Conservation (phyloP, 2,329 filamentous ascomycete species). For the Colletotrichum sp. region DNA sequence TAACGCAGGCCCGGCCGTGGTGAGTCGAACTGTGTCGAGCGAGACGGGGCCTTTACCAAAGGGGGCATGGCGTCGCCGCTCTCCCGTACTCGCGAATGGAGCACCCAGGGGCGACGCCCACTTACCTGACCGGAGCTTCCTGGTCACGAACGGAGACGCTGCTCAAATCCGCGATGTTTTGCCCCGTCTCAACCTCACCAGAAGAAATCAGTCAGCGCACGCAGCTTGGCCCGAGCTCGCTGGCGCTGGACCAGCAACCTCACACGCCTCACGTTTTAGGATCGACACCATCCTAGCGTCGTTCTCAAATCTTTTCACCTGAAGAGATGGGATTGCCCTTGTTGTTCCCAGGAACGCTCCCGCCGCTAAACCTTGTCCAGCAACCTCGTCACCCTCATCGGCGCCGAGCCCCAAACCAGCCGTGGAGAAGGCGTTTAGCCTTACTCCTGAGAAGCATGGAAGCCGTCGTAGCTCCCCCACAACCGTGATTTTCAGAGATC, state of each 20-base stretch:
- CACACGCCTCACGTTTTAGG: conserved; percentile 19
- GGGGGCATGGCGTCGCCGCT: neutral
- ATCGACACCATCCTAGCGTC: conserved; percentile 15
- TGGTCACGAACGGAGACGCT: neutral
- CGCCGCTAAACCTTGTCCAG: conserved; percentile 10
- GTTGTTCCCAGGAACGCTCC: conserved; percentile 16
- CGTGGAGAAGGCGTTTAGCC: neutral
- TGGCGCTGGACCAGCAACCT: neutral
- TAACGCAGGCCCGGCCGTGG: neutral
- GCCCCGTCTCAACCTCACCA: conserved; percentile 5
- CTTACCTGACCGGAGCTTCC: neutral
- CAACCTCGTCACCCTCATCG: conserved; percentile 1
- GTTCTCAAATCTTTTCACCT: conserved; percentile 7
- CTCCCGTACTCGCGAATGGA: neutral
- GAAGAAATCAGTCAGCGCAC: conserved; percentile 1
- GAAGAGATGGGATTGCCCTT: neutral
- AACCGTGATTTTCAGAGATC: conserved; percentile 4
- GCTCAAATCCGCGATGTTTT: neutral
- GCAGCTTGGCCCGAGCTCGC: conserved; percentile 8
- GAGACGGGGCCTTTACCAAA: neutral
- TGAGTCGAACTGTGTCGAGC: neutral
- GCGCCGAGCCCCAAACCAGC: conserved; percentile 10
- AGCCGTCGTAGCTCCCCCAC: neutral
- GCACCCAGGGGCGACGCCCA: neutral
- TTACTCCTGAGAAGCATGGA: conserved; percentile 2